Conservation (phyloP, 129 eudicot species). For the Flaveria sonorensis region DNA sequence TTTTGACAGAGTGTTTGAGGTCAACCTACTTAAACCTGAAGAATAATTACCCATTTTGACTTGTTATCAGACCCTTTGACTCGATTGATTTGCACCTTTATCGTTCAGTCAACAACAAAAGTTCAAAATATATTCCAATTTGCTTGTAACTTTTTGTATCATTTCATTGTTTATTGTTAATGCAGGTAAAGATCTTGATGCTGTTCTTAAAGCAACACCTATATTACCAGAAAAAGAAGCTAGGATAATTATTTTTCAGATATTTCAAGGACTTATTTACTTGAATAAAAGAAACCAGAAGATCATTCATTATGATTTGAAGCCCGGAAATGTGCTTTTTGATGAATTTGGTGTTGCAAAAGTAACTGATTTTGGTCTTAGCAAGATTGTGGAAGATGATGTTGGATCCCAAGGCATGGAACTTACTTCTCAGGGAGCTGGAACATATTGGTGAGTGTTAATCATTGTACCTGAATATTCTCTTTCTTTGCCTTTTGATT, state of each 20-base stretch:
- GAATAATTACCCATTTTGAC: background rate
- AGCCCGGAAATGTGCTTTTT: constrained; percentile 97
- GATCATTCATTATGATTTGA: constrained; percentile 94
- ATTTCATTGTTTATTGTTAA: background rate
- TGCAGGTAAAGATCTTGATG: constrained; percentile 97
- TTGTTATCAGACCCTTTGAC: background rate
- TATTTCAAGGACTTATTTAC: constrained; percentile 96
- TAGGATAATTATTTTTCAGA: constrained; percentile 82
- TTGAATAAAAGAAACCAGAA: constrained; percentile 89
- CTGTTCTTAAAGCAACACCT: constrained; percentile 85
- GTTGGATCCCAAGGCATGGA: constrained; percentile 99
- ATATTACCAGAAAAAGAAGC: constrained; percentile 92
- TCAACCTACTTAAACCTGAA: background rate
- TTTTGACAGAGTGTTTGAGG: background rate
- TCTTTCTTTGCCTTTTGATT: background rate
- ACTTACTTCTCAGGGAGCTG: constrained; percentile 99
- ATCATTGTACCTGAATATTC: background rate
- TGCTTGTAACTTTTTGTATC: background rate
- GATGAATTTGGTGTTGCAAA: constrained; percentile 95
- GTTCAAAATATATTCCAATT: background rate
- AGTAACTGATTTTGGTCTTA: constrained; percentile 98
- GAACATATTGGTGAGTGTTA: constrained; percentile 89
- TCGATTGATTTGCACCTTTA: background rate
- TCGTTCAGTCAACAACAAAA: background rate
- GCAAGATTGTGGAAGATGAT: constrained; percentile 98